Conservation (phyloP, 495 filamentous ascomycete genomes). For the Penicillium paxilli region DNA sequence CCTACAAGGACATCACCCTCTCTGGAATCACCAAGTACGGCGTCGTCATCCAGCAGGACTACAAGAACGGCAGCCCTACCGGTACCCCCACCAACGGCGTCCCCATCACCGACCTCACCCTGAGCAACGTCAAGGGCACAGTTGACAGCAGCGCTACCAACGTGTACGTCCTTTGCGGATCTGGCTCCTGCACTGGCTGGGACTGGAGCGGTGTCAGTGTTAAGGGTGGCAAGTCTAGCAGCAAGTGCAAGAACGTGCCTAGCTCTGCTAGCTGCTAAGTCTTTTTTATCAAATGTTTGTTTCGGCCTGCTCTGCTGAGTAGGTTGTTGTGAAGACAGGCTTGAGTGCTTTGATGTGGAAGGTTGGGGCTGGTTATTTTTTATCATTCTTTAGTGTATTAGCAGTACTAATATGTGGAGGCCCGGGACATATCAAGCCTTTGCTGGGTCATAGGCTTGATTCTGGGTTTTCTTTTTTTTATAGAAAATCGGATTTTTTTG, state of each 20-base stretch:
- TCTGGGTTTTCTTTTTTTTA: too few relatives aligned
- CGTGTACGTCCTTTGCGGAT: conserved; percentile 11
- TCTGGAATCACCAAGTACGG: conserved; percentile 43
- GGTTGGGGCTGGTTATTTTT: too few relatives aligned
- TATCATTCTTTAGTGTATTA: too few relatives aligned
- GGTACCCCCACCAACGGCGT: conserved; percentile 57
- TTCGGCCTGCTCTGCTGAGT: not conserved
- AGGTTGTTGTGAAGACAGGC: not conserved
- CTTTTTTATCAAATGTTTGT: not conserved
- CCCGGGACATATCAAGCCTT: too few relatives aligned
- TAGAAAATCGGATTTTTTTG: too few relatives aligned
- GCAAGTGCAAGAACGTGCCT: conserved; percentile 15
- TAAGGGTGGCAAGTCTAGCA: conserved; percentile 9
- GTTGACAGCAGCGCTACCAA: conserved; percentile 2
- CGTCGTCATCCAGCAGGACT: conserved; percentile 65
- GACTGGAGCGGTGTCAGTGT: conserved; percentile 12
- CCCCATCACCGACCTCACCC: conserved; percentile 23
- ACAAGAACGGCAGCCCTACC: conserved; percentile 53
- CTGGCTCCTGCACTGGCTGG: conserved; percentile 12
- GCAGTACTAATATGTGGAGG: too few relatives aligned
- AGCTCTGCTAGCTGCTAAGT: not conserved
- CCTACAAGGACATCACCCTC: conserved; percentile 28
- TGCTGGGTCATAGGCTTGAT: too few relatives aligned
- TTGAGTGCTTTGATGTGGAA: too few relatives aligned
- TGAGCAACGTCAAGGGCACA: conserved; percentile 1